Evolutionary conservation across 2,329 filamentous ascomycete species (phyloP), one percentile per base, ranked within the genome.

Genomic region (Knufia petricola): DNA sequence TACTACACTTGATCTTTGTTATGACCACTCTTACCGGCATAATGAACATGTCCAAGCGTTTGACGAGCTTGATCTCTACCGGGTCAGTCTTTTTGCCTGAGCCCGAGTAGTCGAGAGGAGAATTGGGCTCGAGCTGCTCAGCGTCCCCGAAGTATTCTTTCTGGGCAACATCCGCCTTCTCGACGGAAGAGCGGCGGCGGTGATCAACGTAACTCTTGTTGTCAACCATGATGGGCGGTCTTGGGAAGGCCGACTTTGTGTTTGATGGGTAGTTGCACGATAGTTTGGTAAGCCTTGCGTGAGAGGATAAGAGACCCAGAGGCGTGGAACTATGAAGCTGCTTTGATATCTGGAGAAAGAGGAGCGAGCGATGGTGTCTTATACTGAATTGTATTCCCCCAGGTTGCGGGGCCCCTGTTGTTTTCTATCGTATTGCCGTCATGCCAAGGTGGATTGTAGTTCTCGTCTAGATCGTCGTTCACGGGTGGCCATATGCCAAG

Each of bases 81-180:
- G 59, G 60, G 31, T 69, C 65, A 0, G 65, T 67, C 57, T 69
- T 69, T 48, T 62, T 61, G 26, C 61, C 57, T 3, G 66, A 65
- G 15, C 66, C 66, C 3, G 64, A 67, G 55, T 68, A 68, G 50
- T 69, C 66, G 15, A 54, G 50, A 31, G 57, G 42, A n/a, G 45
- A 47, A 23, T 47, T 28, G 28, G 41, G 12, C 36, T 50, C 45
- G 8, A 42, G 37, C 19, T 46, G 37, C 19, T 46, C 31, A 7
- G 3, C 20, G 24, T 48, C 45, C 3, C 17, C 31, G 6, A 46
- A 4, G 23, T 36, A 37, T n/a, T 36, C 19, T 19, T 46, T 46
- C 30, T 37, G 41, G 23, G 19, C 15, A 34, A 32, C 31, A 20
- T 44, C 41, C 7, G 7, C 9, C 20, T 31, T 44, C 28, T 44